phyloP scores from a whole-genome alignment of 2,329 filamentous ascomycete genomes.

The Madurella fahalii region DNA sequence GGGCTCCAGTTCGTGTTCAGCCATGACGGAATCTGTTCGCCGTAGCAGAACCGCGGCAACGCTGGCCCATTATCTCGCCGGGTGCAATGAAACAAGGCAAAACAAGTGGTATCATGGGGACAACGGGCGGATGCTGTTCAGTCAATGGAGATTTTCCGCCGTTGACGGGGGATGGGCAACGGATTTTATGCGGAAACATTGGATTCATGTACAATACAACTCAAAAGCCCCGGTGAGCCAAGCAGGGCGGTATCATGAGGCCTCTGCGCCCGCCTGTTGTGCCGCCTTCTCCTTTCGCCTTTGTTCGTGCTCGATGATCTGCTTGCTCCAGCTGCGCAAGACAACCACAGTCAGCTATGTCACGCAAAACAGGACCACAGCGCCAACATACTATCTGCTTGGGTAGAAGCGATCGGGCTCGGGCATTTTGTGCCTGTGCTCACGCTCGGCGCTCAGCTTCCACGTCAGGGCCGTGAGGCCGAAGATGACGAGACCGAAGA shows the following conservation, averaged over 20 bases:
- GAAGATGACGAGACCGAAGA: constrained; percentile 41
- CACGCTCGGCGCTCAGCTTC: constrained; percentile 68
- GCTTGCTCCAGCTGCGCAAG: constrained; percentile 39
- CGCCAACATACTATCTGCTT: constrained; percentile 70
- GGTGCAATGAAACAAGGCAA: too few species aligned
- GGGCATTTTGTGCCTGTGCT: constrained; percentile 72
- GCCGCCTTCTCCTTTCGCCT: constrained; percentile 32
- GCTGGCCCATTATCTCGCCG: too few species aligned
- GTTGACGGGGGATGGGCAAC: background rate
- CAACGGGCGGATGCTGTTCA: too few species aligned
- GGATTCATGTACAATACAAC: constrained; percentile 14
- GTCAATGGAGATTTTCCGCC: too few species aligned
- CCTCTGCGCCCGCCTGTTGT: constrained; percentile 14
- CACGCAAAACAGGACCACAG: constrained; percentile 17
- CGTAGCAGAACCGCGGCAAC: too few species aligned
- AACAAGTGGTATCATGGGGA: too few species aligned
- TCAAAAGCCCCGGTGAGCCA: background rate
- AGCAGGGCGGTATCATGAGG: constrained; percentile 10
- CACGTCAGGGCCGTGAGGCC: constrained; percentile 62
- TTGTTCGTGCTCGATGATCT: constrained; percentile 44
- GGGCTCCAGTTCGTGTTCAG: too few species aligned
- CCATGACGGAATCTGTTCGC: too few species aligned
- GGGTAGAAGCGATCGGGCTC: constrained; percentile 76
- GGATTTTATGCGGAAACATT: background rate
- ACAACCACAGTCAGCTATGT: background rate